phyloP scores from a whole-genome alignment of 352 stramenopile genomes.

The Globisporangium uncinulatum region DNA sequence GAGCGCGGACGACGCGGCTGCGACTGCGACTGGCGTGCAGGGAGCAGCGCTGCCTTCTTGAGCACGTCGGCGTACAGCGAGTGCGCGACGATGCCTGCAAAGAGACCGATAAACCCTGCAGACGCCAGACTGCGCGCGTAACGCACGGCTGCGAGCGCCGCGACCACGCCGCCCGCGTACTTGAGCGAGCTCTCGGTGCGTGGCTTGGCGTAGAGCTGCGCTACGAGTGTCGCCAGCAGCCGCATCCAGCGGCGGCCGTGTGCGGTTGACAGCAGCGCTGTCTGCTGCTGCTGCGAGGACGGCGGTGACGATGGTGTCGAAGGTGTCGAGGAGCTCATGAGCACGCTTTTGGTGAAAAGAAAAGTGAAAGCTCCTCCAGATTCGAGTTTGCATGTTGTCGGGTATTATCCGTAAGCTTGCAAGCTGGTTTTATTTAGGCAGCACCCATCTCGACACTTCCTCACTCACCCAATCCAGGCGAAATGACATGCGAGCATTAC shows the following conservation, averaged over 20 bases:
- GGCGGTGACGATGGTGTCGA: neutral
- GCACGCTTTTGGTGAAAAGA: neutral
- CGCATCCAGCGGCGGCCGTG: slow-evolving; percentile 14
- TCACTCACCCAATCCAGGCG: neutral
- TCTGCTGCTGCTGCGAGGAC: slow-evolving; percentile 13
- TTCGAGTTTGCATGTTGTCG: no score
- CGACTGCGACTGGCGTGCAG: no score
- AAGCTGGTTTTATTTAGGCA: no score
- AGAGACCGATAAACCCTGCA: slow-evolving; percentile 46
- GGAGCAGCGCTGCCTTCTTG: slow-evolving; percentile 17
- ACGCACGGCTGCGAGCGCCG: slow-evolving; percentile 49
- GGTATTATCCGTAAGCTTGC: no score
- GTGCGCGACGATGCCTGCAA: slow-evolving; percentile 63
- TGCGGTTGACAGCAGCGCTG: slow-evolving; percentile 10
- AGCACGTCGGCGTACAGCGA: slow-evolving; percentile 71
- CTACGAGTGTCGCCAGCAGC: slow-evolving; percentile 16
- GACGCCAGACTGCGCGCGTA: slow-evolving; percentile 59
- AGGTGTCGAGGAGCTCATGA: no score
- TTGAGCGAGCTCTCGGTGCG: slow-evolving; percentile 53
- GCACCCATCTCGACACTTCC: neutral
- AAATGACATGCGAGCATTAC: slow-evolving; percentile 51
- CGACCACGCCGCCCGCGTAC: slow-evolving; percentile 48
- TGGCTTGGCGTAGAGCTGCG: slow-evolving; percentile 21
- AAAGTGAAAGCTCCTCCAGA: no score
- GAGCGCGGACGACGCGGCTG: slow-evolving; percentile 10